phyloP scores from a whole-genome alignment of 768 basidiomycete genomes.

The Suillus variegatus region DNA sequence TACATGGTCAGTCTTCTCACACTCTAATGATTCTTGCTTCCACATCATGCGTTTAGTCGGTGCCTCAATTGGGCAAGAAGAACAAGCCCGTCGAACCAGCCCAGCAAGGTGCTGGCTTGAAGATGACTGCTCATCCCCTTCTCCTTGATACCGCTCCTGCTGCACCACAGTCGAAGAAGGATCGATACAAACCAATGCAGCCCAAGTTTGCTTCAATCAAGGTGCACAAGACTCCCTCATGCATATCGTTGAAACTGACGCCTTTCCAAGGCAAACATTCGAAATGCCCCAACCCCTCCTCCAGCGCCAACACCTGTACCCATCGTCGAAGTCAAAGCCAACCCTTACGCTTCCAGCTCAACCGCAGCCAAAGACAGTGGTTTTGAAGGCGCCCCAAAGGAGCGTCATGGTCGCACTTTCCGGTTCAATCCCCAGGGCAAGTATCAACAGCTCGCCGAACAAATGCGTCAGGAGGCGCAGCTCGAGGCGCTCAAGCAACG shows the following conservation, averaged over 20 bases:
- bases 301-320: slow-evolving; percentile 39
- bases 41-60: slow-evolving; percentile 39
- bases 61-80: slow-evolving; percentile 56
- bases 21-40: not conserved
- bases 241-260: slow-evolving; percentile 9
- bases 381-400: slow-evolving; percentile 74
- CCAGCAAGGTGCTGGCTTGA: slow-evolving; percentile 80
- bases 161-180: slow-evolving; percentile 76
- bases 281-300: slow-evolving; percentile 69
- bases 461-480: slow-evolving; percentile 72
- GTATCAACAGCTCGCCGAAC: slow-evolving; percentile 74
- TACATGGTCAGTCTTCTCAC: slow-evolving; percentile 67
- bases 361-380: slow-evolving; percentile 55
- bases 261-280: slow-evolving; percentile 63
- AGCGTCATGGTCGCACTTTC: slow-evolving; percentile 69
- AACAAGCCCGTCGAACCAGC: slow-evolving; percentile 58
- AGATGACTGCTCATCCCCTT: slow-evolving; percentile 90
- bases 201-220: slow-evolving; percentile 98
- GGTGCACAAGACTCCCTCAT: slow-evolving; percentile 38
- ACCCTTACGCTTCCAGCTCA: slow-evolving; percentile 72
- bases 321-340: slow-evolving; percentile 48
- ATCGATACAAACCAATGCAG: slow-evolving; percentile 97
- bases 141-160: slow-evolving; percentile 62
- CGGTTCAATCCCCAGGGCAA: slow-evolving; percentile 93
- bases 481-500: slow-evolving; percentile 90